Evolutionary conservation across 2,329 filamentous ascomycete species (phyloP).

Genomic region (Aspergillus pseudoterreus): DNA sequence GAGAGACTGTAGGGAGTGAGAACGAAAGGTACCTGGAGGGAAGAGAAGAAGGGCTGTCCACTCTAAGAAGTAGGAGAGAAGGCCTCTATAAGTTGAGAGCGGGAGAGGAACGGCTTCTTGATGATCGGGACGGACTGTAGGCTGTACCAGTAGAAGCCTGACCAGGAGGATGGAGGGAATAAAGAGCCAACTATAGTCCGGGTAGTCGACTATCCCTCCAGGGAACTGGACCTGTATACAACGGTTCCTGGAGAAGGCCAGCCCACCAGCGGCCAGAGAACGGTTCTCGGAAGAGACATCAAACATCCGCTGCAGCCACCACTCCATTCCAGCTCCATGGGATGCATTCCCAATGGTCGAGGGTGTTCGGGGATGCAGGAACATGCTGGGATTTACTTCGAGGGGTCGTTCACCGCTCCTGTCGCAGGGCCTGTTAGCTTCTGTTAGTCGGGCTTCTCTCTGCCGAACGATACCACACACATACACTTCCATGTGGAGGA

Average conservation of each 20-base stretch:
- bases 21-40: no score
- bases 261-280: neutral
- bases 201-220: no score
- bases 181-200: no score
- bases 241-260: neutral
- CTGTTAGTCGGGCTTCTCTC: neutral
- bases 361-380: slow-evolving; percentile 2
- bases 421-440: slow-evolving; percentile 1
- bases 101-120: no score
- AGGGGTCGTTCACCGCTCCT: neutral
- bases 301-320: slow-evolving; percentile 8
- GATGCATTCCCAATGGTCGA: neutral
- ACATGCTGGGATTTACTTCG: neutral
- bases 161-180: no score
- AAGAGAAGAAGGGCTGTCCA: no score
- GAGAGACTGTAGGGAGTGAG: no score
- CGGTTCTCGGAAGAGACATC: slow-evolving; percentile 2
- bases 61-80: no score
- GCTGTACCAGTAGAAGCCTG: no score
- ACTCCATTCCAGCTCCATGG: neutral
- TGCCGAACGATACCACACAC: neutral
- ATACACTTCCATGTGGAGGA: neutral
- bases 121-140: no score
- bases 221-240: no score
- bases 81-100: no score